Percentiles rank a stretch among this genome's conserved stretches.
phyloP scores from a whole-genome alignment of 495 filamentous ascomycete species.

The Penicillium malachiteum region DNA sequence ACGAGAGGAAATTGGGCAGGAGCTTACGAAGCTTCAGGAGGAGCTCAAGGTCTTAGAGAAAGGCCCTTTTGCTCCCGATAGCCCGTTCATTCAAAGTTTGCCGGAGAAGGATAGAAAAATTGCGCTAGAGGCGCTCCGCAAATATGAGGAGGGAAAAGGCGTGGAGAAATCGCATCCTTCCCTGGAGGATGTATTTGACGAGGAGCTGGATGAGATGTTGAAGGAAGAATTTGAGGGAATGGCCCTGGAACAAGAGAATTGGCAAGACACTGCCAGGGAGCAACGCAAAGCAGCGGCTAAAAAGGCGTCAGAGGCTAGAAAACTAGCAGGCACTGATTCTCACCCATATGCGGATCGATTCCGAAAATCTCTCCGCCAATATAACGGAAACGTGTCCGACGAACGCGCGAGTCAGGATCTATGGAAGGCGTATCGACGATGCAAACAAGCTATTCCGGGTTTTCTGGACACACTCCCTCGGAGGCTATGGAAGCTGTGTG shows the following conservation, averaged over 20 bases:
- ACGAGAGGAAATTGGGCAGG: slow-evolving; percentile 42
- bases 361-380: slow-evolving; percentile 25
- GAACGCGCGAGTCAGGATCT: slow-evolving; percentile 31
- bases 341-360: slow-evolving; percentile 39
- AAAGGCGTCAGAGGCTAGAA: slow-evolving; percentile 21
- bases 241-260: slow-evolving; percentile 39
- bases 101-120: slow-evolving; percentile 40
- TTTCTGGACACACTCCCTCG: slow-evolving; percentile 36
- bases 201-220: slow-evolving; percentile 45
- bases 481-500: slow-evolving; percentile 42
- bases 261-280: slow-evolving; percentile 26
- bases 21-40: slow-evolving; percentile 51
- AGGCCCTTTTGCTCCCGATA: slow-evolving; percentile 42
- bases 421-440: slow-evolving; percentile 48
- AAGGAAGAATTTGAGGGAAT: slow-evolving; percentile 43
- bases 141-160: slow-evolving; percentile 38
- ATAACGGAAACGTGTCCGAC: slow-evolving; percentile 25
- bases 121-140: slow-evolving; percentile 42
- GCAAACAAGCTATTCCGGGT: slow-evolving; percentile 38
- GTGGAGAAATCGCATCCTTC: slow-evolving; percentile 21
- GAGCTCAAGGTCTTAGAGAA: slow-evolving; percentile 50
- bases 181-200: slow-evolving; percentile 43
- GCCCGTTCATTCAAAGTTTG: slow-evolving; percentile 41
- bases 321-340: slow-evolving; percentile 18
- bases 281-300: slow-evolving; percentile 19